Evolutionary conservation across 306 rosid genomes (phyloP).

Genomic region (Carpinus viminea): DNA sequence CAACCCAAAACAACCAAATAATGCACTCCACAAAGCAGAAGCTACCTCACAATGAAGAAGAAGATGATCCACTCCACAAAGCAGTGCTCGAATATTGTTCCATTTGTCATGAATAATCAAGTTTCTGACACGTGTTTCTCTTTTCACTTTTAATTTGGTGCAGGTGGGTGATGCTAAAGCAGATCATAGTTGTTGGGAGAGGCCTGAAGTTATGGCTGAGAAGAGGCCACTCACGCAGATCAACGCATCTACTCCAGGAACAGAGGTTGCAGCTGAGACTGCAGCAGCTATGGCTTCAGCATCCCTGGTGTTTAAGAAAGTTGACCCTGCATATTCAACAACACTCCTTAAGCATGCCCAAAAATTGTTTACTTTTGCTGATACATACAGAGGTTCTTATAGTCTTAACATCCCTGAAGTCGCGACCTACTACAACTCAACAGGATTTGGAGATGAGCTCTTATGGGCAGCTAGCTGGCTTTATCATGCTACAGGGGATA

Average conservation of each 20-base stretch:
- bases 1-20: too few species aligned
- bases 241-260: conserved; percentile 71
- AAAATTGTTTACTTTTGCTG: conserved; percentile 80
- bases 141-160: conserved; percentile 20
- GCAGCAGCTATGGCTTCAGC: conserved; percentile 99
- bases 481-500: conserved; percentile 84
- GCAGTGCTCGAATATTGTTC: not conserved
- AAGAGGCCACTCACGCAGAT: conserved; percentile 75
- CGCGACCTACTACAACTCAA: conserved; percentile 72
- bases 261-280: conserved; percentile 92
- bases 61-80: too few species aligned
- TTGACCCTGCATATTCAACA: conserved; percentile 57
- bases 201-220: conserved; percentile 77
- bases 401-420: conserved; percentile 74
- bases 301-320: conserved; percentile 82
- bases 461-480: conserved; percentile 99
- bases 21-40: too few species aligned
- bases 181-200: conserved; percentile 88
- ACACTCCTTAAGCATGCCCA: conserved; percentile 82
- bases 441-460: conserved; percentile 94
- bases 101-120: not conserved
- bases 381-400: conserved; percentile 53
- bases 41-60: too few species aligned
- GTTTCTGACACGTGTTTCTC: conserved; percentile 17
- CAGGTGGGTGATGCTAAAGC: conserved; percentile 85